A percentile compares a stretch with the other conserved stretches of the same genome.
Evolutionary conservation across 768 basidiomycete species (phyloP).

Genomic region (Mycena latifolia): DNA sequence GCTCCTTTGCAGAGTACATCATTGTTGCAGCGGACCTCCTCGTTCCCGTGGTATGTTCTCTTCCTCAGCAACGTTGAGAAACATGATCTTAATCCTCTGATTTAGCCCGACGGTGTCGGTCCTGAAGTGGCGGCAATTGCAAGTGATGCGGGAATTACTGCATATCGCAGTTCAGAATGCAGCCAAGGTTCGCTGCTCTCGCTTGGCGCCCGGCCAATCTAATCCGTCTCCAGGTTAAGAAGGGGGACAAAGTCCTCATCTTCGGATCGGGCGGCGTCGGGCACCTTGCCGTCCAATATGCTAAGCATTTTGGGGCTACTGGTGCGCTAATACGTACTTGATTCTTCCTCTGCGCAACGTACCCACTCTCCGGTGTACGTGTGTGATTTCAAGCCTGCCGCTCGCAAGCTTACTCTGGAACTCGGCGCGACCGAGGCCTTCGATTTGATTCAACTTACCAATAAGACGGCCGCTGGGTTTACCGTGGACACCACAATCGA

Average conservation of each 20-base stretch:
- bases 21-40: background rate
- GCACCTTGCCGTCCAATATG: constrained; percentile 38
- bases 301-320: constrained; percentile 39
- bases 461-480: constrained; percentile 24
- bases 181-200: background rate
- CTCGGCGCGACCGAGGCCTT: constrained; percentile 40
- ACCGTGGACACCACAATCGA: constrained; percentile 40
- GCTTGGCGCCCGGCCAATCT: too few relatives aligned
- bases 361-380: constrained; percentile 33
- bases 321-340: constrained; percentile 2
- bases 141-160: background rate
- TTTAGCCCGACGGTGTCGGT: background rate
- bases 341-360: background rate
- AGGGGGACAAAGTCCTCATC: constrained; percentile 32
- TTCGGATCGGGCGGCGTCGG: constrained; percentile 35
- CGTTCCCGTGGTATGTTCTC: background rate
- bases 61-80: background rate
- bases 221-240: constrained; percentile 16
- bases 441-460: constrained; percentile 33
- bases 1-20: background rate
- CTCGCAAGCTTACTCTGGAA: constrained; percentile 37
- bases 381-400: constrained; percentile 37
- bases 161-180: background rate
- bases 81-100: background rate
- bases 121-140: background rate